Evolutionary conservation across 2,329 filamentous ascomycete genomes (phyloP), one percentile per base, ranked within the genome.

Genomic region (Xylaria sp.): DNA sequence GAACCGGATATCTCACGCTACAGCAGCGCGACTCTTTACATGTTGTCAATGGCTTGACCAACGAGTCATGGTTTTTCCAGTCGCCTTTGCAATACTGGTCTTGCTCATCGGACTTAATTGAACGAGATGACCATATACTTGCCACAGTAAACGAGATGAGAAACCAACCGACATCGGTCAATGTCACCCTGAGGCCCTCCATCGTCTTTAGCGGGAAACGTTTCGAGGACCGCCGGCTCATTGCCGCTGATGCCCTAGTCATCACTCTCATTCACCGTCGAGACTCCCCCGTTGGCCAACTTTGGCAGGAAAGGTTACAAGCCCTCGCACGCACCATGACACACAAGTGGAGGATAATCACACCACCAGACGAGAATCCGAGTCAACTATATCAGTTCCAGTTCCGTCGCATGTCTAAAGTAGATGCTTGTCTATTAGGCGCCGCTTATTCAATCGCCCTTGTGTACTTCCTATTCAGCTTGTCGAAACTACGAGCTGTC

Each of bases 81-180:
- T 92, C 90, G n/a, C 89, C 90, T 1, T 75, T 93, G 57, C 86
- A 91, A 72, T 92, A 92, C 72, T 93, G 90, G 90, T 81, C 85
- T 61, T 89, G 86, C 70, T 89, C 80, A n/a, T 69, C 76, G 4
- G 78, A 82, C 1, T 74, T 73, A 5, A 82, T 93, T 54, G 71
- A 81, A 30, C 71, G 74, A 13, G 90, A 93, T 67, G 57, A 71
- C 0, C 80, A 92, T 69, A 80, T 92, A 10, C 71, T 92, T 2
- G 72, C 74, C 1, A 92, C 90, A 0, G 86, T 92, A 68, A 91
- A 92, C 66, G 75, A 82, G 56, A 81, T 77, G 62, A 84, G 84
- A 57, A 80, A 76, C 0, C 82, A 82, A 61, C 81, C 82, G 1
- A 89, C 89, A 0, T 83, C 83, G 1, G 83, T 90, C 67, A 91